Conservation (phyloP, 2,329 filamentous ascomycete species). For the Verticillium albo-atrum region DNA sequence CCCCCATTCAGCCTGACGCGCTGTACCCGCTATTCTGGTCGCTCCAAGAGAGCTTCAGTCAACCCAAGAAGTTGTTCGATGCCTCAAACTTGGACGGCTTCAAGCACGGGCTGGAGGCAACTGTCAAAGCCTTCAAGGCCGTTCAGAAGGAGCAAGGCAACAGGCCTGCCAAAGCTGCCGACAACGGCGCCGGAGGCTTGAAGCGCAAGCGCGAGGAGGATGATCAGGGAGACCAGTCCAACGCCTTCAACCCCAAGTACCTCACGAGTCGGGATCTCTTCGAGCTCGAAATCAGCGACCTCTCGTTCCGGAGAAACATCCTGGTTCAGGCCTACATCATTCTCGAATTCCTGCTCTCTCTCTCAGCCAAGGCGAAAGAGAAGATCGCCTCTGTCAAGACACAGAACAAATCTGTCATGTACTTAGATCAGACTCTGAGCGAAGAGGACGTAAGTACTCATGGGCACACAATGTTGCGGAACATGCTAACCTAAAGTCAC, state of each 20-base stretch:
- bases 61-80: constrained; percentile 80
- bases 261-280: constrained; percentile 96
- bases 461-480: not conserved
- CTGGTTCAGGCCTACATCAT: constrained; percentile 93
- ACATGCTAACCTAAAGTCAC: not conserved
- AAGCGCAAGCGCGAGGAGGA: constrained; percentile 67
- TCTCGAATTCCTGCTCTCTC: constrained; percentile 89
- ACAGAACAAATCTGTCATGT: constrained; percentile 84
- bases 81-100: constrained; percentile 71
- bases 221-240: constrained; percentile 51
- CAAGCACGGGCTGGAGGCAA: constrained; percentile 68
- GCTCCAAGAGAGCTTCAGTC: constrained; percentile 85
- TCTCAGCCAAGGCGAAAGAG: constrained; percentile 77
- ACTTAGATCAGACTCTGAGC: constrained; percentile 66
- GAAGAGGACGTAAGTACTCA: constrained; percentile 75
- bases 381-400: constrained; percentile 63
- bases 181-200: constrained; percentile 59
- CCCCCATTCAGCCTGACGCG: constrained; percentile 59
- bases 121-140: constrained; percentile 49
- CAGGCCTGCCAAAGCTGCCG: constrained; percentile 45
- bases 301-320: constrained; percentile 90
- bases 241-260: constrained; percentile 94
- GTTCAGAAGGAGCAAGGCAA: constrained; percentile 45
- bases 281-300: constrained; percentile 91
- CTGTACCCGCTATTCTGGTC: constrained; percentile 95